Evolutionary conservation across 176 grass and related monocot species (phyloP), one percentile per base, ranked within the genome.

Genomic region (Aegilops sharonensis): DNA sequence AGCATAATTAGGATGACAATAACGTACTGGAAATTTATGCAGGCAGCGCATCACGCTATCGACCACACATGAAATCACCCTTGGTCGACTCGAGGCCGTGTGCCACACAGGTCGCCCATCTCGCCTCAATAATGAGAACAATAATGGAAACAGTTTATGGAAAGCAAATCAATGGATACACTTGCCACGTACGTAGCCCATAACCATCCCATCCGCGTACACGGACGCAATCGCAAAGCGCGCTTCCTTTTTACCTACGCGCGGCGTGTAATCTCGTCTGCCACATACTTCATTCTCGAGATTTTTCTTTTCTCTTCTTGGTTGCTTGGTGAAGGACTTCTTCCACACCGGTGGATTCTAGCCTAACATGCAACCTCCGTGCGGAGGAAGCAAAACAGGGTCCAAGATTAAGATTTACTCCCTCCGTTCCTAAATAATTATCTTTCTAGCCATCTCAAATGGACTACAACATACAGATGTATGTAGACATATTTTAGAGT

Each of bases 191-290:
- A 62, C 60, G 60, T 62, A 8, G 23, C 71, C 70, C 30, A 12
- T 57, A 9, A 7, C 7, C 21, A 43, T 57, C 5, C 63, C 8
- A 24, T 11, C 35, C 5, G 25, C 31, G 39, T 48, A 43, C 37
- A 24, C 21, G 70, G 8, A 24, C 21, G 70, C 37, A 4, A 61
- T 42, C 8, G 43, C 34, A 2, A 25, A 27, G 32, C 34, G 57
- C 30, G 81, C 30, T 47, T 64, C 15, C 54, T 59, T 23, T 5
- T 5, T 40, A 12, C 35, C 36, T 61, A 70, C 1, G 67, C 37
- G 62, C 48, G 48, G 62, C 68, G 89, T 85, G 89, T 50, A 62
- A 48, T 50, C 81, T 7, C 39, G 68, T 39, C 17, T 39, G 52
- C 81, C 85, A 77, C 29, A 39, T 48, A 34, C 50, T 54, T 17